These are phyloP conservation scores for Hanseniaspora valbyensis DNA, from an alignment of 805 yeast species.

Conservation along the genomic window DNA sequence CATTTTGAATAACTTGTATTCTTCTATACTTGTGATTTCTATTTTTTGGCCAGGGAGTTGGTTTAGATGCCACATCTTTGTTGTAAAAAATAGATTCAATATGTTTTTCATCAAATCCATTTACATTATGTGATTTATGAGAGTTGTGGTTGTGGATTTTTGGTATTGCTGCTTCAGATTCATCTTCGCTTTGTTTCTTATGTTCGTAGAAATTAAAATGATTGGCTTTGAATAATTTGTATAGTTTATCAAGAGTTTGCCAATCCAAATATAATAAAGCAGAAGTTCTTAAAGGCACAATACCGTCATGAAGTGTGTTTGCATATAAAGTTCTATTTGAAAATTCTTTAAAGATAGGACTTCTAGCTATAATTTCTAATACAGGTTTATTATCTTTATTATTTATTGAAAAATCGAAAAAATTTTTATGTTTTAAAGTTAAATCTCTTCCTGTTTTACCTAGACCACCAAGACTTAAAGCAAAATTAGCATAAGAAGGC, in stretches of 20 bases:
- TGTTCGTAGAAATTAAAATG: constrained; percentile 28
- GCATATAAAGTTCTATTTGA: constrained; percentile 73
- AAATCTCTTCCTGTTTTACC: constrained; percentile 90
- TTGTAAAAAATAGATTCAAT: constrained; percentile 22
- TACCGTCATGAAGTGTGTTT: constrained; percentile 84
- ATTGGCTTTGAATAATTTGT: constrained; percentile 3
- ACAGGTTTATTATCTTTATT: constrained; percentile 38
- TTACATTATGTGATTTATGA: constrained; percentile 20
- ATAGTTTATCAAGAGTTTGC: constrained; percentile 25
- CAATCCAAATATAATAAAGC: constrained; percentile 79
- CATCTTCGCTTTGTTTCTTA: constrained; percentile 34
- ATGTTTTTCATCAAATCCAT: constrained; percentile 21
- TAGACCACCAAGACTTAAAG: constrained; percentile 76
- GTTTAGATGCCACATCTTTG: constrained; percentile 5
- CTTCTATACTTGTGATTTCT: neutral
- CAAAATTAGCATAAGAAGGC: constrained; percentile 73
- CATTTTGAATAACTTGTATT: neutral
- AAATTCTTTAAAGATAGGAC: constrained; percentile 58
- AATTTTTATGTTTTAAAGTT: constrained; percentile 44
- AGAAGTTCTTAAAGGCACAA: constrained; percentile 86
- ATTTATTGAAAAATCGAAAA: constrained; percentile 20
- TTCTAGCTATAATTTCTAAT: constrained; percentile 61
- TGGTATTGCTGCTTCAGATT: constrained; percentile 11
- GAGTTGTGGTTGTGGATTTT: neutral
- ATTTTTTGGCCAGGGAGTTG: neutral